Evolutionary conservation across 306 rosid genomes (phyloP).

Genomic region (Morella rubra): DNA sequence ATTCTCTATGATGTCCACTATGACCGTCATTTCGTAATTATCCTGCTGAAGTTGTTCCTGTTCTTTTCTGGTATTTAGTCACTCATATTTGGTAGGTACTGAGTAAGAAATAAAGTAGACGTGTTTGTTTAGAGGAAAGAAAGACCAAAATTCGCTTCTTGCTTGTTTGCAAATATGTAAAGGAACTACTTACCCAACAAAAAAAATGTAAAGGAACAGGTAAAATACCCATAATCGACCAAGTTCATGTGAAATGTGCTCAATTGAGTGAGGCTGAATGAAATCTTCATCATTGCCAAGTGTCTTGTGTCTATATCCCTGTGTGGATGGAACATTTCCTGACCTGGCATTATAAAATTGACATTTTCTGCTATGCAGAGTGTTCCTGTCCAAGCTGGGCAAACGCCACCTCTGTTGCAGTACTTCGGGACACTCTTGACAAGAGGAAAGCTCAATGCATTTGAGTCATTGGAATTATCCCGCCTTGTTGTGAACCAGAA

Average conservation of each 20-base stretch:
- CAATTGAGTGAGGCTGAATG: background rate
- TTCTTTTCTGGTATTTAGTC: background rate
- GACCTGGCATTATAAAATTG: background rate
- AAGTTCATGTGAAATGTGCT: background rate
- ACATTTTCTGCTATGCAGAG: slow-evolving; percentile 54
- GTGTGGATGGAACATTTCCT: background rate
- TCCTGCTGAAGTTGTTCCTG: background rate
- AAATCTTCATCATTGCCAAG: background rate
- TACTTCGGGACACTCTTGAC: slow-evolving; percentile 97
- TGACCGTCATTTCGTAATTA: no score
- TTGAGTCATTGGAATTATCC: slow-evolving; percentile 90
- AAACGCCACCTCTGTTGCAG: slow-evolving; percentile 97
- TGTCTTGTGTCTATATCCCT: background rate
- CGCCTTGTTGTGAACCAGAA: slow-evolving; percentile 98
- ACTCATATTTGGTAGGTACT: background rate
- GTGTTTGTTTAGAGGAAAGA: slow-evolving; percentile 21
- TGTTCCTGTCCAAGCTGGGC: slow-evolving; percentile 99
- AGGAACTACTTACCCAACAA: background rate
- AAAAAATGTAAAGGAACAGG: no score
- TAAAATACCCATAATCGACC: background rate
- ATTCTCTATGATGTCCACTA: background rate
- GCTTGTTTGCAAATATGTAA: background rate
- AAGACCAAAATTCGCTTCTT: background rate
- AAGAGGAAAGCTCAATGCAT: slow-evolving; percentile 91
- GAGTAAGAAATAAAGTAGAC: background rate